Conservation (phyloP, 2,329 filamentous ascomycete genomes). For the Botrytis fabae region DNA sequence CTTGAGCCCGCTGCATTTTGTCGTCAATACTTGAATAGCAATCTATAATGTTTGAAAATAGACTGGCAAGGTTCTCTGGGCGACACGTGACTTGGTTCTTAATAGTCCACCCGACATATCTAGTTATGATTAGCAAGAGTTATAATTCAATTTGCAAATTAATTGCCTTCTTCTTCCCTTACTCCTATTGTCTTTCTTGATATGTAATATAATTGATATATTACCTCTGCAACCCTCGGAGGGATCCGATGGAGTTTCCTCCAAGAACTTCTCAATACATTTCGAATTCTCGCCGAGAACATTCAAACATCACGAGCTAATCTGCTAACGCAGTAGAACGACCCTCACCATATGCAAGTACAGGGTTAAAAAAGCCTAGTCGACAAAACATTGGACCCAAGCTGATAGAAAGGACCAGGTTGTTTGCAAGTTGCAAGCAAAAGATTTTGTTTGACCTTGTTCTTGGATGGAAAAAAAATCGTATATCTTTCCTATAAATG, state of each 20-base stretch:
- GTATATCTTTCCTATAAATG: background rate
- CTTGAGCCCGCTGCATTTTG: too few relatives aligned
- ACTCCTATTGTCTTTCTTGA: background rate
- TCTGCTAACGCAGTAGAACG: background rate
- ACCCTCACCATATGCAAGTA: constrained; percentile 2
- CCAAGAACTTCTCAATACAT: background rate
- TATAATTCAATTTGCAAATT: background rate
- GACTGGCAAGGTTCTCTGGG: too few relatives aligned
- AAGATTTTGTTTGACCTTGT: background rate
- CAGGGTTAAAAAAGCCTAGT: background rate
- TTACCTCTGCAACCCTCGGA: background rate
- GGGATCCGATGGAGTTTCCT: background rate
- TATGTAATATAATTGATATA: background rate
- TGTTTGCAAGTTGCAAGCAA: background rate
- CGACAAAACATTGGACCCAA: background rate
- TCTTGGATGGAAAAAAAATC: background rate
- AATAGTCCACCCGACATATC: too few relatives aligned
- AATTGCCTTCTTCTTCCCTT: background rate
- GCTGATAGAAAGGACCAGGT: background rate
- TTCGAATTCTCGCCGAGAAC: background rate
- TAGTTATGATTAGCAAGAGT: too few relatives aligned
- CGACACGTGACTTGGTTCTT: too few relatives aligned
- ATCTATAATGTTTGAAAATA: too few relatives aligned
- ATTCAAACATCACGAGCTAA: background rate
- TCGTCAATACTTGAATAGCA: too few relatives aligned